Conservation (phyloP, 2,329 filamentous ascomycete species). For the Xylaria sp. region DNA sequence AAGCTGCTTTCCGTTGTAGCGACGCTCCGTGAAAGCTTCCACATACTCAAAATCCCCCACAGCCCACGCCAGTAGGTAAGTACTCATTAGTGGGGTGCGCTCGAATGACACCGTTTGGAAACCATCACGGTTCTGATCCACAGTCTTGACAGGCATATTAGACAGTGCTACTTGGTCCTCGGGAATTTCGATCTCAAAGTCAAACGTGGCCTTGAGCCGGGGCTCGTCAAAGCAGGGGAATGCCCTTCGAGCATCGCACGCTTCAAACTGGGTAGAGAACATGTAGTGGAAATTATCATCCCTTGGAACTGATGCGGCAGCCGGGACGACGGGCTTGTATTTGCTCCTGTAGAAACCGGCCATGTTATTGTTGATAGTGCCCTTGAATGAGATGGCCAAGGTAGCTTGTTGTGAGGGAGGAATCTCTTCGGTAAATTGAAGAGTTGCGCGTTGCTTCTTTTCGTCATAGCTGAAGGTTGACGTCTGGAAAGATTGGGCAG, state of each 20-base stretch:
- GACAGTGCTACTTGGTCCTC: conserved; percentile 88
- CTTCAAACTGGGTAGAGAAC: conserved; percentile 97
- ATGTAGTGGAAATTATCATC: conserved; percentile 76
- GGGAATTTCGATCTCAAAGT: conserved; percentile 91
- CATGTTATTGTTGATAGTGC: conserved; percentile 89
- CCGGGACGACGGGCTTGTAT: conserved; percentile 82
- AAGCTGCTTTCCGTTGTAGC: conserved; percentile 90
- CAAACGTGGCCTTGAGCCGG: conserved; percentile 95
- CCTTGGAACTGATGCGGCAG: conserved; percentile 80
- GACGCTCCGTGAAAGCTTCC: conserved; percentile 87
- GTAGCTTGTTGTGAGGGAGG: conserved; percentile 72
- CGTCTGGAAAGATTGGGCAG: conserved; percentile 67
- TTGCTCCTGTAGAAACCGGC: conserved; percentile 93
- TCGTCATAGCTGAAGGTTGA: conserved; percentile 82
- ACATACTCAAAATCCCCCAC: conserved; percentile 97
- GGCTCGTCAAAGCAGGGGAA: conserved; percentile 99
- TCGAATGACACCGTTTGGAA: conserved; percentile 83
- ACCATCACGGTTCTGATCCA: conserved; percentile 68
- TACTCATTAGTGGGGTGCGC: conserved; percentile 89
- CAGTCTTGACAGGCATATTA: conserved; percentile 92
- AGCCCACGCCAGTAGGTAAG: conserved; percentile 91
- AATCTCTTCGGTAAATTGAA: conserved; percentile 79
- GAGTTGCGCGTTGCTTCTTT: conserved; percentile 83
- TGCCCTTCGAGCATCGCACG: conserved; percentile 91
- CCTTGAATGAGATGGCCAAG: conserved; percentile 79